Conservation (phyloP, 1,139 yeast species). For the Hansenula sp. region DNA sequence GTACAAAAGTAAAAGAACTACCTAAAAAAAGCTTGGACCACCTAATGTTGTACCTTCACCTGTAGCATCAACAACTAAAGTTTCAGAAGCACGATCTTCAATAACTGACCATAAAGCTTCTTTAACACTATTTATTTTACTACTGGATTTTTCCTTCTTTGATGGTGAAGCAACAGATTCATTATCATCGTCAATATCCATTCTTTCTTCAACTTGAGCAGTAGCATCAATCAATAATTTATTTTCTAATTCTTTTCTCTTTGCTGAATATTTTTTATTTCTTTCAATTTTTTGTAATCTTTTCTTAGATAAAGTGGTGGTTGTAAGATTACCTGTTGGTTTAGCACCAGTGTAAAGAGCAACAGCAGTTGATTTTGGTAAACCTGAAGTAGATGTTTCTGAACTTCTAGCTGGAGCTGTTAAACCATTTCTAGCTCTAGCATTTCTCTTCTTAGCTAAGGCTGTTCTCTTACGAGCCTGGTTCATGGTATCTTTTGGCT, state of each 20-base stretch:
- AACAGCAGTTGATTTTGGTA: constrained; percentile 53
- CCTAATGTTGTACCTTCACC: constrained; percentile 87
- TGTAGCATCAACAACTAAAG: constrained; percentile 38
- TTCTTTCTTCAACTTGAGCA: constrained; percentile 36
- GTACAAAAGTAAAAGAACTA: not conserved
- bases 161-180: constrained; percentile 13
- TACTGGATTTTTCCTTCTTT: constrained; percentile 22
- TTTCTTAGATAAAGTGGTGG: constrained; percentile 68
- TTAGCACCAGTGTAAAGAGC: constrained; percentile 52
- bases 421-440: constrained; percentile 41
- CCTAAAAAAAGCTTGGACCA: constrained; percentile 38
- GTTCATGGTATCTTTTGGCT: constrained; percentile 62
- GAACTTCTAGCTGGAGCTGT: constrained; percentile 39
- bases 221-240: constrained; percentile 44
- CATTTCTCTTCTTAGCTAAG: constrained; percentile 55
- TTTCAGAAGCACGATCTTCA: constrained; percentile 45
- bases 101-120: constrained; percentile 67
- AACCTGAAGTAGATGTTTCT: constrained; percentile 41
- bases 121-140: constrained; percentile 47
- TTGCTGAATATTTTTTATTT: constrained; percentile 64
- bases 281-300: constrained; percentile 79
- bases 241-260: constrained; percentile 36
- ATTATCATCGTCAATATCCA: constrained; percentile 48
- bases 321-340: constrained; percentile 44
- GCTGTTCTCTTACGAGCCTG: constrained; percentile 50